phyloP scores from a whole-genome alignment of 192 early-diverging fungal species.

The Entophlyctis helioformis region DNA sequence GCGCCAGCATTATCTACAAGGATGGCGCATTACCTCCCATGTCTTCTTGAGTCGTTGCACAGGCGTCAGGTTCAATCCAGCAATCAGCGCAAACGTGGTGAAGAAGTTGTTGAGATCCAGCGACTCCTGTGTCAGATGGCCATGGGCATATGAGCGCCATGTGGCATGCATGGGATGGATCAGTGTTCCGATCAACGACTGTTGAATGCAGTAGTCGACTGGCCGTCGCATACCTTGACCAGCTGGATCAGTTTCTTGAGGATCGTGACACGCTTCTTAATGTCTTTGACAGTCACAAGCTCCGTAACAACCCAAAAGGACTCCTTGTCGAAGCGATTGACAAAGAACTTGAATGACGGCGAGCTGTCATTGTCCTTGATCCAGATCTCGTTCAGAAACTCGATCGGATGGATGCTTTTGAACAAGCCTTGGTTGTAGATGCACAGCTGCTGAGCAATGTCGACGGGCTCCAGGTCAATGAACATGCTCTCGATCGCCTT shows the following conservation, averaged over 20 bases:
- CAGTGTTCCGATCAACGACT: too few species aligned
- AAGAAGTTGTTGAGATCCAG: slow-evolving; percentile 40
- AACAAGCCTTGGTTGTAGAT: slow-evolving; percentile 43
- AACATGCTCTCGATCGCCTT: slow-evolving; percentile 42
- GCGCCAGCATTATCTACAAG: neutral
- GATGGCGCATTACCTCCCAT: slow-evolving; percentile 34
- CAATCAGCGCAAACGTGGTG: slow-evolving; percentile 42
- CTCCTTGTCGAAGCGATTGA: slow-evolving; percentile 46
- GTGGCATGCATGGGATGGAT: too few species aligned
- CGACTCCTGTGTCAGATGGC: neutral
- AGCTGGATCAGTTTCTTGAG: slow-evolving; percentile 37
- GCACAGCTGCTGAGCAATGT: slow-evolving; percentile 38
- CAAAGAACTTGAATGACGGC: slow-evolving; percentile 40
- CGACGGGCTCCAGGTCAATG: slow-evolving; percentile 23
- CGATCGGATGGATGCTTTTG: slow-evolving; percentile 47
- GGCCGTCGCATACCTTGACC: slow-evolving; percentile 45
- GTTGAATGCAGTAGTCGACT: too few species aligned
- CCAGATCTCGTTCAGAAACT: slow-evolving; percentile 51
- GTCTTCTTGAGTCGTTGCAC: slow-evolving; percentile 47
- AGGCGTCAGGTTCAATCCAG: slow-evolving; percentile 39
- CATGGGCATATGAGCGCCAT: too few species aligned
- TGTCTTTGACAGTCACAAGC: slow-evolving; percentile 31
- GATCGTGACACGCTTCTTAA: slow-evolving; percentile 34
- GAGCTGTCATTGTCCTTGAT: slow-evolving; percentile 32
- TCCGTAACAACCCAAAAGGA: slow-evolving; percentile 50